Base-by-base conservation (phyloP, 495 filamentous ascomycete genomes). In the Penicillium diatomitis region DNA sequence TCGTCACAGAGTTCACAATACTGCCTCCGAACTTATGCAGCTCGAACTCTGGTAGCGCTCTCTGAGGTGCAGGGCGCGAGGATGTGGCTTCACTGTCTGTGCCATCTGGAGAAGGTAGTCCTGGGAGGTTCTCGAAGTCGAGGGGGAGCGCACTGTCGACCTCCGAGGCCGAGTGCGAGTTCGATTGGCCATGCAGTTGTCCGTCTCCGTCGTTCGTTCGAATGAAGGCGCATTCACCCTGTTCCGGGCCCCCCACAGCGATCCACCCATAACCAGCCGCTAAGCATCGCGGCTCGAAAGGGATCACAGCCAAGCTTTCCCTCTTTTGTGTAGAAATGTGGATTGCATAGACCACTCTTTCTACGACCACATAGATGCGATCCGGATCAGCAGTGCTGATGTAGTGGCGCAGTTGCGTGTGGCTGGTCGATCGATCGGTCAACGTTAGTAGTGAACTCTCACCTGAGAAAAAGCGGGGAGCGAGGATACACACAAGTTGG, bases 351-450 rank as follows among this genome's bases (percentile, higher is more conserved):
- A 98, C 74, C 41, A 90, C 78, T 54, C 77, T 65, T 44, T 84
- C 82, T 58, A 77, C 79, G 44, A 88, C 87, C 56, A 91, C 92
- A 72, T 90, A 95, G 55, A 98, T 77, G 53, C 80, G 64, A 67
- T 88, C 80, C 27, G 81, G 77, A 49, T 83, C 78, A 46, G 87
- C 83, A 31, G 82, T 84, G 64, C 86, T 91, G 59, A 97, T 84
- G 53, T 95, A 82, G 55, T 94, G 89, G 44, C 90, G 87, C 41
- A 98, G 79, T 68, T 98, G 92, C 73, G 83, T 86, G 66, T 98
- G 92, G 53, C 90, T 96, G 20, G 63, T 45, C 10, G 8, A 53
- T 41, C 38, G 37, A 4, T 29, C 38, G 35, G 29, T 39, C 32
- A 28, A 20, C 42, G 48, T 57, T 39, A 53, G 55, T 39, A 32